These are phyloP conservation scores for Straminergon stramineum DNA, from an alignment of 225 moss, liverwort and hornwort species.

Conservation along the genomic window DNA sequence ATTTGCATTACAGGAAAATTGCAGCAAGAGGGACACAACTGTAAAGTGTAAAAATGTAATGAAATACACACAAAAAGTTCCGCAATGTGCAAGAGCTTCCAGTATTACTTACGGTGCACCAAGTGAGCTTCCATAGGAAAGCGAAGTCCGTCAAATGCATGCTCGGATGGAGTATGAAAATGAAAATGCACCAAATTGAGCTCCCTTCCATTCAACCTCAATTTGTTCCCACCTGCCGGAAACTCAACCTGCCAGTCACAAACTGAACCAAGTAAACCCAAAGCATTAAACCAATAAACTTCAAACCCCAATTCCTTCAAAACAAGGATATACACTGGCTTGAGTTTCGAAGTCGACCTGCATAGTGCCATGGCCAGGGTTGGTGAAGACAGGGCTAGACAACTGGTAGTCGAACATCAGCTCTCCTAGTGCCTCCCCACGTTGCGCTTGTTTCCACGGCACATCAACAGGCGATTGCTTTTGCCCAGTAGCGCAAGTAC, in stretches of 20 bases:
- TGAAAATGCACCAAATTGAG: constrained; percentile 55
- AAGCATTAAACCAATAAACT: background rate
- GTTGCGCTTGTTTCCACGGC: background rate
- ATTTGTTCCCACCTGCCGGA: constrained; percentile 17
- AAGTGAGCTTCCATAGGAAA: constrained; percentile 68
- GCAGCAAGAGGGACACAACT: background rate
- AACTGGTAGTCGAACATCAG: constrained; percentile 29
- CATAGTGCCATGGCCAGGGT: constrained; percentile 61
- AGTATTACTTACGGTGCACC: constrained; percentile 41
- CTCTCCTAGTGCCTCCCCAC: constrained; percentile 10
- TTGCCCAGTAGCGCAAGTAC: constrained; percentile 31
- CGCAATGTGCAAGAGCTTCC: background rate
- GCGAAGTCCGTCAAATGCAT: constrained; percentile 56
- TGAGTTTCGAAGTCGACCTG: constrained; percentile 13
- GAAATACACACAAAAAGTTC: background rate
- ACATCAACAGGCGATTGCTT: constrained; percentile 57
- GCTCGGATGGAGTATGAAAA: constrained; percentile 65
- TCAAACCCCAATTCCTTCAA: background rate
- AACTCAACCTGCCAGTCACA: constrained; percentile 24
- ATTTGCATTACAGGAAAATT: background rate
- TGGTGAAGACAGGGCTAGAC: constrained; percentile 21
- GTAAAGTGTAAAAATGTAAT: background rate
- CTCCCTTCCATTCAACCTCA: constrained; percentile 26
- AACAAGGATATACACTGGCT: background rate
- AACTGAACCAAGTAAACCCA: background rate